phyloP scores from a whole-genome alignment of 1,284 basidiomycete species.

The Ustilago loliicola region DNA sequence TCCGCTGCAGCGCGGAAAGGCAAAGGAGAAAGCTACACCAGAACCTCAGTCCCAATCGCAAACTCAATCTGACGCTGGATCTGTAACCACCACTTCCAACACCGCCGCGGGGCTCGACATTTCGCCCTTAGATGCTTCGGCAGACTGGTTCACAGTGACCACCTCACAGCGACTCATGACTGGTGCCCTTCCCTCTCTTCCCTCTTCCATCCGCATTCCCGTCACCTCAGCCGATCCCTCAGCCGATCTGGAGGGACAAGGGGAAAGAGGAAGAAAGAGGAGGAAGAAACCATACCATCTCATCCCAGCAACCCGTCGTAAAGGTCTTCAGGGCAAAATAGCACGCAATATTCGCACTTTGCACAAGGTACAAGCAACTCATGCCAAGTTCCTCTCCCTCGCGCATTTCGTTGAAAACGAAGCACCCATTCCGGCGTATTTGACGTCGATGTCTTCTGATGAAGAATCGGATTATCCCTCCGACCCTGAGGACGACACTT shows the following conservation, averaged over 20 bases:
- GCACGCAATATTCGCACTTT: conserved; percentile 64
- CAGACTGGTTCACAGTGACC: conserved; percentile 60
- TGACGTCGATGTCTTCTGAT: conserved; percentile 58
- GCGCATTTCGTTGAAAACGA: conserved; percentile 63
- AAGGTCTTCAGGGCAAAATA: conserved; percentile 55
- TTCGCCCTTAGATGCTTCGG: conserved; percentile 23
- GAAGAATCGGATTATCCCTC: conserved; percentile 62
- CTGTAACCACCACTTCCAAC: conserved; percentile 15
- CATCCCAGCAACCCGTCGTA: conserved; percentile 45
- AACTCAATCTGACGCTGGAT: conserved; percentile 11
- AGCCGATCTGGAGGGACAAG: not conserved
- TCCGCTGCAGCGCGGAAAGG: conserved; percentile 23
- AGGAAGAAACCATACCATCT: conserved; percentile 37
- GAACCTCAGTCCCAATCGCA: conserved; percentile 23
- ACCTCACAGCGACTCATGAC: conserved; percentile 51
- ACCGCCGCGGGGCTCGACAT: not conserved
- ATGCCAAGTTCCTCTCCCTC: conserved; percentile 61
- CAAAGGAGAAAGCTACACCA: conserved; percentile 44
- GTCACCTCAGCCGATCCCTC: not conserved
- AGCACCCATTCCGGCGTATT: conserved; percentile 62
- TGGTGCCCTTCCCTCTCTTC: conserved; percentile 48
- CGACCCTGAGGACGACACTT: conserved; percentile 37
- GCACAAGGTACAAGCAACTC: conserved; percentile 62
- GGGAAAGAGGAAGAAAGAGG: conserved; percentile 16
- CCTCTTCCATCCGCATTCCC: conserved; percentile 19